phyloP scores from a whole-genome alignment of 2,329 filamentous ascomycete genomes.

The Penicillium occitanis region DNA sequence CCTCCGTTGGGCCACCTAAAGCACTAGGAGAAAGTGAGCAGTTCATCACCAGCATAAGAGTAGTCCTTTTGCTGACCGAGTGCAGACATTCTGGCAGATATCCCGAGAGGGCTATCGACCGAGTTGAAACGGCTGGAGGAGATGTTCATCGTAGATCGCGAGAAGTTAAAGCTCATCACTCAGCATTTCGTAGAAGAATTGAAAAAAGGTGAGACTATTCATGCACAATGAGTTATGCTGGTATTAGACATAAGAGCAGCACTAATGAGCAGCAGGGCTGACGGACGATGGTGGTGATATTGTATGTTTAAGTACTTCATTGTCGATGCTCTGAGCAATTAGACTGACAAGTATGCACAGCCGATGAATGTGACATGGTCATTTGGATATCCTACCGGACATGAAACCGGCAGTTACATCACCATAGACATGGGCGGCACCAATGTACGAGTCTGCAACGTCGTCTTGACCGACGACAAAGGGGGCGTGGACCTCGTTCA shows the following conservation, averaged over 20 bases:
- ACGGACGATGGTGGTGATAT: conserved; percentile 80
- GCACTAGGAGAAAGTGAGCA: conserved; percentile 18
- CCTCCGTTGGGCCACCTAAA: conserved; percentile 14
- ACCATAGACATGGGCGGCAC: conserved; percentile 90
- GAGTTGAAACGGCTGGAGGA: conserved; percentile 78
- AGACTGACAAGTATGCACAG: conserved; percentile 46
- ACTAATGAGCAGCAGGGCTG: conserved; percentile 54
- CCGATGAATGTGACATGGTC: conserved; percentile 95
- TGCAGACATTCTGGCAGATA: conserved; percentile 23
- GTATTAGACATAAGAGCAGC: background rate
- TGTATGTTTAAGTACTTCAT: conserved; percentile 54
- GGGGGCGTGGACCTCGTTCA: conserved; percentile 83
- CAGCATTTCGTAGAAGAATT: conserved; percentile 80
- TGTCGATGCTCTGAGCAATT: background rate
- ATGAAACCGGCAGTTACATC: conserved; percentile 76
- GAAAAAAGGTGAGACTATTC: conserved; percentile 60
- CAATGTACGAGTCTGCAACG: conserved; percentile 84
- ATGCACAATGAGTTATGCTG: background rate
- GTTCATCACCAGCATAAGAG: background rate
- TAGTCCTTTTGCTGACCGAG: background rate
- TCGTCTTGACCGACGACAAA: conserved; percentile 73
- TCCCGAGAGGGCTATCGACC: conserved; percentile 69
- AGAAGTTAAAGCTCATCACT: conserved; percentile 82
- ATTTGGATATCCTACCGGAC: conserved; percentile 73
- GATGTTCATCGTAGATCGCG: conserved; percentile 68